These are phyloP conservation scores for Alnus rubra DNA, from an alignment of 306 rosid species.

Conservation along the genomic window DNA sequence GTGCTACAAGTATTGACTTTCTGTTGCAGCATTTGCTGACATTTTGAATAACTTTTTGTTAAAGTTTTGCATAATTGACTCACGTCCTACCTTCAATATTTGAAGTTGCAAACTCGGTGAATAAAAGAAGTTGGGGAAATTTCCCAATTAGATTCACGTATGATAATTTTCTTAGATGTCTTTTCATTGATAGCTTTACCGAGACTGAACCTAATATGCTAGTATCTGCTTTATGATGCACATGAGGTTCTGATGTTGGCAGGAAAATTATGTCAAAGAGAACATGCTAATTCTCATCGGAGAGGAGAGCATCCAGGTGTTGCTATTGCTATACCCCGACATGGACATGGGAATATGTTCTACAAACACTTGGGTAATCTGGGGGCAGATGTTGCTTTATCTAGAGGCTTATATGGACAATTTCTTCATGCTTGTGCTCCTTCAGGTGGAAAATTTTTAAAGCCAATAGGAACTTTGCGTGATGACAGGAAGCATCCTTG, in stretches of 20 bases:
- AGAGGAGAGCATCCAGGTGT: conserved; percentile 38
- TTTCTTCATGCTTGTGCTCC: conserved; percentile 30
- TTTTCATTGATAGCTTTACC: neutral
- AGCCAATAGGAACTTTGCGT: conserved; percentile 24
- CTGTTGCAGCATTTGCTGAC: neutral
- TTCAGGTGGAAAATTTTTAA: conserved; percentile 39
- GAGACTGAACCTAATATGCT: neutral
- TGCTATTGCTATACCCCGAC: conserved; percentile 11
- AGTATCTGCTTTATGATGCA: conserved; percentile 4
- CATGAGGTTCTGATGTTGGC: conserved; percentile 30
- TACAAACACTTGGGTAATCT: conserved; percentile 22
- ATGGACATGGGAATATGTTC: conserved; percentile 26
- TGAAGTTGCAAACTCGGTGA: neutral
- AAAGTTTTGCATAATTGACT: neutral
- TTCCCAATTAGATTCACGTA: neutral
- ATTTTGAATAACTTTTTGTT: neutral
- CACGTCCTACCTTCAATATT: neutral
- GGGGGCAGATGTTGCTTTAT: conserved; percentile 30
- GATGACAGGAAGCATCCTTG: conserved; percentile 24
- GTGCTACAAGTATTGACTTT: neutral
- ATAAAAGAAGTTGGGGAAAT: neutral
- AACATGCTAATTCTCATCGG: conserved; percentile 39
- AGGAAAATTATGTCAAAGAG: conserved; percentile 52
- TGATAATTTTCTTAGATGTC: neutral
- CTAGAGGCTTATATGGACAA: conserved; percentile 30